Evolutionary conservation across 495 filamentous ascomycete species (phyloP).

Genomic region (Daldinia decipiens): DNA sequence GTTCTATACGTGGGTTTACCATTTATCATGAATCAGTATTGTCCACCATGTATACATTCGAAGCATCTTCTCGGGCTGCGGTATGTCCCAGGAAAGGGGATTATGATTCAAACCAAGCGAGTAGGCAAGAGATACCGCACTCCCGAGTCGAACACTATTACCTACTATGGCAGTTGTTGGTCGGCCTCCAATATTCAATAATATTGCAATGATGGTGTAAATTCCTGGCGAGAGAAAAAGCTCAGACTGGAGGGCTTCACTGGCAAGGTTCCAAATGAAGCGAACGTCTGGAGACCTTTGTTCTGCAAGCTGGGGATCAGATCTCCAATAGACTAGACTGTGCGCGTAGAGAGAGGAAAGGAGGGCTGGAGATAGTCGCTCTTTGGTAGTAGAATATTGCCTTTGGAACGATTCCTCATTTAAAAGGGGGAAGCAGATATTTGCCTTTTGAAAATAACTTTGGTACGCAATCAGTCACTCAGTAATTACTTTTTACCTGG

Average conservation of each 20-base stretch:
- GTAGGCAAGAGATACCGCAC: constrained; percentile 5
- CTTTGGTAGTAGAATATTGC: neutral
- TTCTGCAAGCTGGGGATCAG: neutral
- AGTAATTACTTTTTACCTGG: neutral
- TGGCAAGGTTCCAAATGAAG: constrained; percentile 28
- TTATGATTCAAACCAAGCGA: constrained; percentile 14
- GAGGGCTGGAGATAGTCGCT: neutral
- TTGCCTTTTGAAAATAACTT: neutral
- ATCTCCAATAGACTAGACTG: neutral
- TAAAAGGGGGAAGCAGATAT: neutral
- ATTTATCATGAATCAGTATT: constrained; percentile 5
- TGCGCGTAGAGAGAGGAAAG: neutral
- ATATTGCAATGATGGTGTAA: constrained; percentile 10
- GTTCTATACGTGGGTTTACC: neutral
- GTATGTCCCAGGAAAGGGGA: constrained; percentile 21
- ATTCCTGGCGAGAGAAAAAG: constrained; percentile 19
- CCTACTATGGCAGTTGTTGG: constrained; percentile 26
- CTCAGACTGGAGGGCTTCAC: constrained; percentile 20
- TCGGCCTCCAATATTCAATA: constrained; percentile 16
- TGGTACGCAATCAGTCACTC: neutral
- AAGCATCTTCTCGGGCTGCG: constrained; percentile 18
- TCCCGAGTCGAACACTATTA: constrained; percentile 20
- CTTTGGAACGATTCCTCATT: neutral
- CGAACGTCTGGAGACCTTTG: constrained; percentile 15
- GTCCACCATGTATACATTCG: constrained; percentile 23